Conservation (phyloP, 345 rosid genomes). For the Turritis glabra region DNA sequence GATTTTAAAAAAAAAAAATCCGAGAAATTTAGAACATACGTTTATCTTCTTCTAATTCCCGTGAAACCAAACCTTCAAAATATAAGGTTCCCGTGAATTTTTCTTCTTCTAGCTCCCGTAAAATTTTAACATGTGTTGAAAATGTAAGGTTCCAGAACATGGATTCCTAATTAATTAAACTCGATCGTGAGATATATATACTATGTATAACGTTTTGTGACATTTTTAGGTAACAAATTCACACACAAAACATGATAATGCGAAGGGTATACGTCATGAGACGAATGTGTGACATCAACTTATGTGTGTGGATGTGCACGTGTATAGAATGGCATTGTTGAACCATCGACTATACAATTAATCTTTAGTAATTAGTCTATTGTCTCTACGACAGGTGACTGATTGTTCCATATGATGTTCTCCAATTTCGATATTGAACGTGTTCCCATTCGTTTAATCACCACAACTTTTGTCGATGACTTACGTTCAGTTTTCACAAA, state of each 20-base stretch:
- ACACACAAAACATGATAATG: background rate
- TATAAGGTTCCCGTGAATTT: background rate
- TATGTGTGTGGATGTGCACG: background rate
- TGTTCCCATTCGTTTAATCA: slow-evolving; percentile 17
- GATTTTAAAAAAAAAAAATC: no score
- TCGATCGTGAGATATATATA: background rate
- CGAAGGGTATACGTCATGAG: slow-evolving; percentile 8
- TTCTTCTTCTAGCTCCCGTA: background rate
- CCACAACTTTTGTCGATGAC: slow-evolving; percentile 13
- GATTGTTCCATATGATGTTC: background rate
- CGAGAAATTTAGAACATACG: background rate
- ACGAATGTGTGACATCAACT: slow-evolving; percentile 27
- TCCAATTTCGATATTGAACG: slow-evolving; percentile 2
- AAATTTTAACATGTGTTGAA: background rate
- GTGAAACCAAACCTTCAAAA: background rate
- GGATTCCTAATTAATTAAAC: background rate
- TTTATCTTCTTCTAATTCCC: background rate
- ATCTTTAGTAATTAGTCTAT: background rate
- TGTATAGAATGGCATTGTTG: background rate
- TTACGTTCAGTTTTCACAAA: slow-evolving; percentile 26
- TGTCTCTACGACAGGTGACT: slow-evolving; percentile 26
- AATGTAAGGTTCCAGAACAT: background rate
- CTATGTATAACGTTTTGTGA: background rate
- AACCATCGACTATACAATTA: slow-evolving; percentile 6
- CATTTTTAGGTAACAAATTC: background rate